These are phyloP conservation scores for Trichosporon sp. DNA, from an alignment of 1,284 basidiomycete species.

Conservation along the genomic window DNA sequence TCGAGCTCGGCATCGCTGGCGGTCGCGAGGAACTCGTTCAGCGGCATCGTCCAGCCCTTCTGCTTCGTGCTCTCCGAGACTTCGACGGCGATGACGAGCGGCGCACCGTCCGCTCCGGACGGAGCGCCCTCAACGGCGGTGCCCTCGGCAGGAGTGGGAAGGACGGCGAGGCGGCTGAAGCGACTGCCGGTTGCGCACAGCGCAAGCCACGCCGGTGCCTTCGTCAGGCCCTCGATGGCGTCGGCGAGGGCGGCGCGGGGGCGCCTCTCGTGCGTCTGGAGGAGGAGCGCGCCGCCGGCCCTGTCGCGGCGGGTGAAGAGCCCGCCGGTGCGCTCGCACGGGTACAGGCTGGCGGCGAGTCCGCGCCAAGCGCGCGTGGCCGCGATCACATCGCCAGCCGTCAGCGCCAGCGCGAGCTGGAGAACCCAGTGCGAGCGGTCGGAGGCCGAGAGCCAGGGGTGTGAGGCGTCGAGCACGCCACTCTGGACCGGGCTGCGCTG, in stretches of 20 bases:
- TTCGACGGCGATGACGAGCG: not conserved
- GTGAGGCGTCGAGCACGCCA: not conserved
- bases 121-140: too few relatives aligned
- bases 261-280: not conserved
- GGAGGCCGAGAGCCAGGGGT: not conserved
- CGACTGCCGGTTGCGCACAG: not conserved
- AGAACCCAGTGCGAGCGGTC: not conserved
- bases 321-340: not conserved
- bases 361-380: not conserved
- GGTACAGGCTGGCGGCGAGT: not conserved
- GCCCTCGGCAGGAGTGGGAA: not conserved
- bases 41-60: not conserved
- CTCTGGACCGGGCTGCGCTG: not conserved
- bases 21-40: not conserved
- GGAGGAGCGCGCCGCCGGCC: not conserved
- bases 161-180: not conserved
- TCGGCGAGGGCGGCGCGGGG: not conserved
- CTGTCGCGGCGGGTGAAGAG: not conserved
- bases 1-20: not conserved
- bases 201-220: not conserved
- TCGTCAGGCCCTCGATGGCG: not conserved
- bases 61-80: not conserved
- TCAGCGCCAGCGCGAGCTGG: not conserved
- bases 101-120: too few relatives aligned
- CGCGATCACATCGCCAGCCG: not conserved